phyloP scores from a whole-genome alignment of 2,329 filamentous ascomycete genomes.

The Fusarium tricinctum region DNA sequence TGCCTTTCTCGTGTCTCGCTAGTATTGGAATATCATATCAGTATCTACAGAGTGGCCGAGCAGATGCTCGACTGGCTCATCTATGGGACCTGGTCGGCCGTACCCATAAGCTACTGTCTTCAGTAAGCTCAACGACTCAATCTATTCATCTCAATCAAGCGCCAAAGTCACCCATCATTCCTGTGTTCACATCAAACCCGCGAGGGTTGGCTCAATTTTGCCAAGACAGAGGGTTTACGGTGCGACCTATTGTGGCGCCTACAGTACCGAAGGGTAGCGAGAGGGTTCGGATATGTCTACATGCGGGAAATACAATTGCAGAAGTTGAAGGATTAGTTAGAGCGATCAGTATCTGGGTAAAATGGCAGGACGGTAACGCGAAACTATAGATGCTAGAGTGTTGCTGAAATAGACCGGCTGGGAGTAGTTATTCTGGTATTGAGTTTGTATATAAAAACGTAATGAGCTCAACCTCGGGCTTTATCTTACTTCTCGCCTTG shows the following conservation, averaged over 20 bases:
- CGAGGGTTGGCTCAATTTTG: slow-evolving; percentile 71
- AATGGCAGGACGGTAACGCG: neutral
- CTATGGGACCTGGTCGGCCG: slow-evolving; percentile 53
- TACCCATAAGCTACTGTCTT: slow-evolving; percentile 62
- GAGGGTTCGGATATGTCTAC: slow-evolving; percentile 75
- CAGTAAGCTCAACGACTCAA: slow-evolving; percentile 49
- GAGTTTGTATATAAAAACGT: too few species aligned
- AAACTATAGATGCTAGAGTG: neutral
- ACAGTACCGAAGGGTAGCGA: slow-evolving; percentile 75
- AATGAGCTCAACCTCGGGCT: too few species aligned
- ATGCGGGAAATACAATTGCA: slow-evolving; percentile 72
- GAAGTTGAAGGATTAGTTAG: slow-evolving; percentile 69
- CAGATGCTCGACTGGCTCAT: slow-evolving; percentile 54
- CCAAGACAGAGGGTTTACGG: slow-evolving; percentile 70
- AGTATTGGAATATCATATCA: slow-evolving; percentile 71
- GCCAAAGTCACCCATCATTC: slow-evolving; percentile 74
- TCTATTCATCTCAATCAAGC: slow-evolving; percentile 52
- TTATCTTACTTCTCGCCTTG: too few species aligned
- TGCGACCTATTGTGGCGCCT: slow-evolving; percentile 76
- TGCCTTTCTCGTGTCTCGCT: slow-evolving; percentile 72
- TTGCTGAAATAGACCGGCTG: too few species aligned
- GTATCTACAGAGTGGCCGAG: slow-evolving; percentile 66
- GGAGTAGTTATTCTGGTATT: too few species aligned
- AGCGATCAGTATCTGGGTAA: slow-evolving; percentile 63
- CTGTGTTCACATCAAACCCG: slow-evolving; percentile 70